Evolutionary conservation across 202 grass and related monocot species (phyloP).

Genomic region (Carex sylvatica): DNA sequence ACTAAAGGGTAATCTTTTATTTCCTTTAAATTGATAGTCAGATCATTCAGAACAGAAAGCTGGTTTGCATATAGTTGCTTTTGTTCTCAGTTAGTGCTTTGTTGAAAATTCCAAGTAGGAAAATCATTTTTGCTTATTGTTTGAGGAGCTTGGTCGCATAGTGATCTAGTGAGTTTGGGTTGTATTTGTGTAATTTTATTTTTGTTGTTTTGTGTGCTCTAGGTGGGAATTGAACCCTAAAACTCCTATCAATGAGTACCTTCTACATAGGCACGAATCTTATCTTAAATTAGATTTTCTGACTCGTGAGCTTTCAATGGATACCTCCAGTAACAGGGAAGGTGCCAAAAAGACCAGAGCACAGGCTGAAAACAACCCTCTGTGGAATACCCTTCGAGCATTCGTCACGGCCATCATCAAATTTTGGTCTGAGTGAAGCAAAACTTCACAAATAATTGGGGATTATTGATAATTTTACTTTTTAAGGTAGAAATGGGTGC

Average conservation of each 20-base stretch:
- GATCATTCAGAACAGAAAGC: background rate
- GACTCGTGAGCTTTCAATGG: constrained; percentile 30
- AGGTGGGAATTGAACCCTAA: constrained; percentile 16
- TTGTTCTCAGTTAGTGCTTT: background rate
- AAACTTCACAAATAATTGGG: background rate
- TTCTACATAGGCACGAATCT: constrained; percentile 29
- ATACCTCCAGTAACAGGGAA: constrained; percentile 42
- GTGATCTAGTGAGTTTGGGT: background rate
- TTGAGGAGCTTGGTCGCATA: background rate
- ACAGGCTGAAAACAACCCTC: constrained; percentile 52
- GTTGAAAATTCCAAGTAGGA: background rate
- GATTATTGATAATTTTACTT: background rate
- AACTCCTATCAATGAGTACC: constrained; percentile 30
- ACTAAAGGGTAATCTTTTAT: constrained; percentile 16
- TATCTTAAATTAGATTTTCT: constrained; percentile 32
- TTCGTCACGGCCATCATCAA: constrained; percentile 65
- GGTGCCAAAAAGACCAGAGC: constrained; percentile 34
- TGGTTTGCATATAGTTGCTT: background rate
- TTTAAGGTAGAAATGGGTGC: background rate
- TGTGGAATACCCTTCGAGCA: constrained; percentile 68
- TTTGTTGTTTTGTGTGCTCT: constrained; percentile 32
- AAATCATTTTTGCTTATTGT: background rate
- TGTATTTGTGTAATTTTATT: constrained; percentile 17
- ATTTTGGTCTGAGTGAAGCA: constrained; percentile 62
- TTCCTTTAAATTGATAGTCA: background rate